A percentile compares a stretch with the other conserved stretches of the same genome.
phyloP scores from a whole-genome alignment of 225 moss, liverwort and hornwort species.

The Thuidium tamariscinum region DNA sequence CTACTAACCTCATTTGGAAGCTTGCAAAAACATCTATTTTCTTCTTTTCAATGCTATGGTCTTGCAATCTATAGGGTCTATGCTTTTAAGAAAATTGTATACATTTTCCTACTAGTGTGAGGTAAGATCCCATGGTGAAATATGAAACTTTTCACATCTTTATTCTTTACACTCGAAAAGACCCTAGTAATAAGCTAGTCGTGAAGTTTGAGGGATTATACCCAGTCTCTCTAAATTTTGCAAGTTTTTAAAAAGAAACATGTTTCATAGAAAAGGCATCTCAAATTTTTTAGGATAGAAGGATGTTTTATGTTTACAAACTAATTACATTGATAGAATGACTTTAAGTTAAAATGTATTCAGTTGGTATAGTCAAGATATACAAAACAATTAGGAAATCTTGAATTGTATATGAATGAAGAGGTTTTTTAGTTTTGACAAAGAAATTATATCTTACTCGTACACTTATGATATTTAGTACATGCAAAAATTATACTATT shows the following conservation, averaged over 20 bases:
- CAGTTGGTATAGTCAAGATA: neutral
- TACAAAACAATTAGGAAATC: neutral
- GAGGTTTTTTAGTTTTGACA: neutral
- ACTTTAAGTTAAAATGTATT: neutral
- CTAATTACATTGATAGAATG: neutral
- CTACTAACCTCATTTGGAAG: too few species aligned
- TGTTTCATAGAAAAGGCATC: neutral
- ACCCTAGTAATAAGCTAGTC: fast-evolving
- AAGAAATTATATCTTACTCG: fast-evolving
- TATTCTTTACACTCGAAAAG: neutral
- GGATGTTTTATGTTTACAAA: neutral
- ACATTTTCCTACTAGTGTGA: too few species aligned
- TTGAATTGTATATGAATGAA: neutral
- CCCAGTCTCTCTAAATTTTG: neutral
- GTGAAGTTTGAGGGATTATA: neutral
- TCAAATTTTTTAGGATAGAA: neutral
- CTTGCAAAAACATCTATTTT: too few species aligned
- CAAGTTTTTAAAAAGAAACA: neutral
- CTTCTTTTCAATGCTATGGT: too few species aligned
- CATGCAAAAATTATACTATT: neutral
- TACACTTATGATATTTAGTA: too few species aligned
- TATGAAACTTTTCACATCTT: fast-evolving
- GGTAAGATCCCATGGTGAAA: neutral
- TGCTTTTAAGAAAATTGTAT: too few species aligned
- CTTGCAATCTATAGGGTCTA: too few species aligned